phyloP scores from a whole-genome alignment of 345 rosid genomes.

The Hypericum perforatum region DNA sequence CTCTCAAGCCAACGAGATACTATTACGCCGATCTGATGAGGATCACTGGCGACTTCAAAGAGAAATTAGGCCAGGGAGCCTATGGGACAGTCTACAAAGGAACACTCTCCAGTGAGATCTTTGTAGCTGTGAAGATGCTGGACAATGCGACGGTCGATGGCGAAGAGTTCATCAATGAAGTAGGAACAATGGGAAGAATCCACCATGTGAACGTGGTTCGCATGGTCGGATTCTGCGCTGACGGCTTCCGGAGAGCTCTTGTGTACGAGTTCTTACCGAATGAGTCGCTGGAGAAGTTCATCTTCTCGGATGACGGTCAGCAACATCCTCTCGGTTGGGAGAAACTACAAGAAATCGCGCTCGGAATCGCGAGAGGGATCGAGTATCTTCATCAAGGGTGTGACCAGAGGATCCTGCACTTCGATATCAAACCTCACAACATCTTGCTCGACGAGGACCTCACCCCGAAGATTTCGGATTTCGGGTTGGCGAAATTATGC shows the following conservation, averaged over 20 bases:
- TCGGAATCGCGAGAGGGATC: slow-evolving; percentile 16
- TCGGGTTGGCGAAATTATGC: slow-evolving; percentile 18
- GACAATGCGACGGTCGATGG: slow-evolving; percentile 15
- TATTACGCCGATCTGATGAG: slow-evolving; percentile 13
- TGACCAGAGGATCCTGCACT: slow-evolving; percentile 18
- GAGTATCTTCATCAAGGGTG: slow-evolving; percentile 21
- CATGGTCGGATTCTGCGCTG: slow-evolving; percentile 16
- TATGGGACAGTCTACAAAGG: slow-evolving; percentile 22
- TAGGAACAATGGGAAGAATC: slow-evolving; percentile 17
- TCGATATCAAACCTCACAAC: slow-evolving; percentile 21
- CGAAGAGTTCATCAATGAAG: slow-evolving; percentile 18
- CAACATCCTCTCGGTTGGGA: slow-evolving; percentile 8
- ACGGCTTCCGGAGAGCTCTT: slow-evolving; percentile 20
- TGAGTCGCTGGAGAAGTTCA: slow-evolving; percentile 12
- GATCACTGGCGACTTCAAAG: slow-evolving; percentile 15
- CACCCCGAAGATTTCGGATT: slow-evolving; percentile 17
- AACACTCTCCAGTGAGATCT: slow-evolving; percentile 16
- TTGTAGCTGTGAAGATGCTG: slow-evolving; percentile 21
- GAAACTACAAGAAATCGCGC: slow-evolving; percentile 15
- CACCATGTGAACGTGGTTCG: slow-evolving; percentile 20
- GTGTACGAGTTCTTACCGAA: slow-evolving; percentile 14
- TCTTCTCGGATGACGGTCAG: slow-evolving; percentile 1
- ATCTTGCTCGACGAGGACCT: slow-evolving; percentile 12
- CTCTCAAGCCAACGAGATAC: slow-evolving; percentile 17
- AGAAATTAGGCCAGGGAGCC: slow-evolving; percentile 17